Evolutionary conservation across 1,284 basidiomycete genomes (phyloP), one percentile per base, ranked within the genome.

Genomic region (Anthracocystis panici-leucophaei): DNA sequence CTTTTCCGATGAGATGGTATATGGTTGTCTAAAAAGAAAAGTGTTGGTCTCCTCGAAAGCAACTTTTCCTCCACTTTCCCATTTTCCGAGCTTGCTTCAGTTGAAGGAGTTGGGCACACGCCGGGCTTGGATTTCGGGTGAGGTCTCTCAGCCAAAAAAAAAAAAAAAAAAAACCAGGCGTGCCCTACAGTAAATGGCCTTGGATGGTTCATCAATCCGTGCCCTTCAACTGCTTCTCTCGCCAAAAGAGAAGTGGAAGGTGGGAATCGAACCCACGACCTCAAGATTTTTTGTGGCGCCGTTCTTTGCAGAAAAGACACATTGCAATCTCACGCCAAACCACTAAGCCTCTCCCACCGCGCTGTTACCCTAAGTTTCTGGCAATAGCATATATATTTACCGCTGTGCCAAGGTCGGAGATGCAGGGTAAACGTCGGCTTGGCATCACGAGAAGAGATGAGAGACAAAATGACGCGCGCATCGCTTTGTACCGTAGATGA

Each of bases 241-340:
- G n/a, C n/a, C n/a, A 66, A 49, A 60, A 56, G 16, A 16, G 46
- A 48, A 75, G 73, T 75, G 73, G 73, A 75, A 75, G 73, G 73
- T 75, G 73, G 73, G 73, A 75, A 75, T 75, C 73, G 73, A 75
- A 75, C 73, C 73, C 73, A 75, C 73, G 73, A 75, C 73, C 73
- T 75, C 73, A 70, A 75, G 73, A 75, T 75, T 20, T 64, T 60
- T 57, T 20, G 46, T 18, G 56, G 60, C 59, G 49, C 57, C 57
- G 38, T 48, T 64, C 57, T 57, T 23, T 0, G 5, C 12, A n/a
- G 35, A 21, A 38, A 53, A 57, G 58, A 62, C 42, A 66, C 29
- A 49, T 77, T 77, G 75, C 75, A 77, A 77, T 77, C 75, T 77
- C 75, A 77, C 75, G 75, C 75, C 75, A 77, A 77, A 77, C 75